Evolutionary conservation across 2,329 filamentous ascomycete species (phyloP).

Genomic region (Penicillium sp.): DNA sequence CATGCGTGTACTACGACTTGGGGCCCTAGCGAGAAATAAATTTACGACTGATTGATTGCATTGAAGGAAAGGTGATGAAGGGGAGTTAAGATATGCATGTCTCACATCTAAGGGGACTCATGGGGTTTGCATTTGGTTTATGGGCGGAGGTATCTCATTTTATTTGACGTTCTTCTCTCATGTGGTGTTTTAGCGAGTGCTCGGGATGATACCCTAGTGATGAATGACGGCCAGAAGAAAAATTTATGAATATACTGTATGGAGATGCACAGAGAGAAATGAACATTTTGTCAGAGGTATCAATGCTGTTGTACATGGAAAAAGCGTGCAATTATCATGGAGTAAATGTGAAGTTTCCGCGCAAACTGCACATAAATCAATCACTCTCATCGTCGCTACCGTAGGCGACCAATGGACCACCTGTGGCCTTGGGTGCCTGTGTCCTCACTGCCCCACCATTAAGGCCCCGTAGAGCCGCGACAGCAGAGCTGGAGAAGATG

Average conservation of each 20-base stretch:
- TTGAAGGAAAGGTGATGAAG: not conserved
- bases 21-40: conserved; percentile 33
- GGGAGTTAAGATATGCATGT: conserved; percentile 2
- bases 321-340: conserved; percentile 15
- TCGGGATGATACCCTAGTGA: conserved; percentile 21
- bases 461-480: conserved; percentile 70
- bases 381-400: conserved; percentile 83
- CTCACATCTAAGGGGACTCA: conserved; percentile 11
- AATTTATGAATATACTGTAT: conserved; percentile 9
- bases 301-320: conserved; percentile 36
- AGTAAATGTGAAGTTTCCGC: not conserved
- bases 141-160: conserved; percentile 5
- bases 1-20: conserved; percentile 83
- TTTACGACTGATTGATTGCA: conserved; percentile 11
- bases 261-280: conserved; percentile 8
- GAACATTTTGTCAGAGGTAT: conserved; percentile 29
- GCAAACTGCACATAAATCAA: conserved; percentile 26
- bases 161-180: conserved; percentile 15
- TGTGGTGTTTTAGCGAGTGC: conserved; percentile 18
- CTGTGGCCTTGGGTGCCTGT: conserved; percentile 39
- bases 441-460: conserved; percentile 44
- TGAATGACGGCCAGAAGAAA: conserved; percentile 15
- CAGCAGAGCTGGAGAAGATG: conserved; percentile 78
- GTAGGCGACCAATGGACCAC: conserved; percentile 81
- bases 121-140: conserved; percentile 11